phyloP scores from a whole-genome alignment of 2,329 filamentous ascomycete species.

The Intubia oerlemansii region DNA sequence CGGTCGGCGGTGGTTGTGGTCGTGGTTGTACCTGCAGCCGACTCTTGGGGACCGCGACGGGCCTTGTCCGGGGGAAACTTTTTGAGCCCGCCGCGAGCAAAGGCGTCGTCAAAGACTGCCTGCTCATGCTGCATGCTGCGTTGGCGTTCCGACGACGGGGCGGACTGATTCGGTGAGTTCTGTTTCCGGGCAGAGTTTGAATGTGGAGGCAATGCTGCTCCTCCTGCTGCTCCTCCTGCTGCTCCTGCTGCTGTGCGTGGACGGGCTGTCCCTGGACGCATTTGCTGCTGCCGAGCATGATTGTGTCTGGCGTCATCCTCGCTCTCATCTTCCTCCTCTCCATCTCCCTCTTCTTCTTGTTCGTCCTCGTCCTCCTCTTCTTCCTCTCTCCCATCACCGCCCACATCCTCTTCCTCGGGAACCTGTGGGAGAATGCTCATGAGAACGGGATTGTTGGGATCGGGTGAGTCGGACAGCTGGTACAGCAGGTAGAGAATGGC shows the following conservation, averaged over 20 bases:
- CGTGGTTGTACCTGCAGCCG: conserved; percentile 8
- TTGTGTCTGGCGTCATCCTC: conserved; percentile 23
- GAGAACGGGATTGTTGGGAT: conserved; percentile 28
- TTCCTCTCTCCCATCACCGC: too few relatives aligned
- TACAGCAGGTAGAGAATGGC: conserved; percentile 83
- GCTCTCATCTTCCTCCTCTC: conserved; percentile 23
- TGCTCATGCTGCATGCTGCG: conserved; percentile 19
- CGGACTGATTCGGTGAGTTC: too few relatives aligned
- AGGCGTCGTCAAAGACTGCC: conserved; percentile 28
- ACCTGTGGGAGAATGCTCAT: conserved; percentile 16
- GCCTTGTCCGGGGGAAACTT: conserved; percentile 20
- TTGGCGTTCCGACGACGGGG: too few relatives aligned
- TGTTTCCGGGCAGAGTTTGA: too few relatives aligned
- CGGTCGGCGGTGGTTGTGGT: conserved; percentile 1
- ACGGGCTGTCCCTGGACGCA: too few relatives aligned
- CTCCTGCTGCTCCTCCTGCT: too few relatives aligned
- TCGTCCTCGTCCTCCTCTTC: conserved; percentile 3
- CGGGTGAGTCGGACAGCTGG: conserved; percentile 50
- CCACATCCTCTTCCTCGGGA: conserved; percentile 8
- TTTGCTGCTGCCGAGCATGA: too few relatives aligned
- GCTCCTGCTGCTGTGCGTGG: too few relatives aligned
- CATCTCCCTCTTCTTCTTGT: conserved; percentile 13
- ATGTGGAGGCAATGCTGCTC: too few relatives aligned
- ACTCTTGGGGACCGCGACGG: conserved; percentile 16
- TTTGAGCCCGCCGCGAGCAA: conserved; percentile 29